These are phyloP conservation scores for Candida golubevii DNA, from an alignment of 805 yeast genomes.

Conservation along the genomic window DNA sequence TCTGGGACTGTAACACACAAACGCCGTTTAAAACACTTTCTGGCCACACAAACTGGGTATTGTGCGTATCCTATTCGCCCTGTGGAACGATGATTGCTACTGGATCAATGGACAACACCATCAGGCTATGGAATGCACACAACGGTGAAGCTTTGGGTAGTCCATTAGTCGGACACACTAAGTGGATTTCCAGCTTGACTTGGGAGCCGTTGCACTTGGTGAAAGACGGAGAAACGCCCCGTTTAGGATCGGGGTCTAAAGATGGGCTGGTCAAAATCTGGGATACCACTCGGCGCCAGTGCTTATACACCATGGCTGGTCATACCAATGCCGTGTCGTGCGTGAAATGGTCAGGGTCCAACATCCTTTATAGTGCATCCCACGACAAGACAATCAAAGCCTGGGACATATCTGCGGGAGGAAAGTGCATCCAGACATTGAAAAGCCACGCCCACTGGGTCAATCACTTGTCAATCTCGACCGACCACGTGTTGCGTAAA, in stretches of 20 bases:
- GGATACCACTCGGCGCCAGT: constrained; percentile 72
- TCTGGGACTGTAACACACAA: constrained; percentile 95
- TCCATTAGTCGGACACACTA: constrained; percentile 74
- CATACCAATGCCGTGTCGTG: constrained; percentile 88
- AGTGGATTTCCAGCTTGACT: constrained; percentile 83
- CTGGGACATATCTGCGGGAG: constrained; percentile 77
- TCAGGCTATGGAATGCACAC: constrained; percentile 80
- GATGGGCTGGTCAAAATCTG: constrained; percentile 88
- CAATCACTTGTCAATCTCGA: constrained; percentile 85
- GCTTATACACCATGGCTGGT: constrained; percentile 72
- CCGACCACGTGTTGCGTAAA: constrained; percentile 80
- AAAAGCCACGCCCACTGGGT: constrained; percentile 98
- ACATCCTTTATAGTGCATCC: constrained; percentile 79
- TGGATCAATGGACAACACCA: constrained; percentile 90
- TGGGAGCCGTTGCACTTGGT: constrained; percentile 95
- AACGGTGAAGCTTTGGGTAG: constrained; percentile 73
- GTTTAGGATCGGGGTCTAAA: constrained; percentile 83
- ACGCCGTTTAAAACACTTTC: constrained; percentile 76
- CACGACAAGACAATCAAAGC: constrained; percentile 92
- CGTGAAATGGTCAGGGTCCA: constrained; percentile 95
- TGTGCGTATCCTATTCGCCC: constrained; percentile 89
- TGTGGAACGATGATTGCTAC: constrained; percentile 90
- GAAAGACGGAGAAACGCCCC: constrained; percentile 57
- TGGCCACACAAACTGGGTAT: constrained; percentile 93
- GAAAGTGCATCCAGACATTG: constrained; percentile 72